Base-by-base conservation (phyloP, 371 early-diverging fungal genomes). In the Aphelidium insulamus region DNA sequence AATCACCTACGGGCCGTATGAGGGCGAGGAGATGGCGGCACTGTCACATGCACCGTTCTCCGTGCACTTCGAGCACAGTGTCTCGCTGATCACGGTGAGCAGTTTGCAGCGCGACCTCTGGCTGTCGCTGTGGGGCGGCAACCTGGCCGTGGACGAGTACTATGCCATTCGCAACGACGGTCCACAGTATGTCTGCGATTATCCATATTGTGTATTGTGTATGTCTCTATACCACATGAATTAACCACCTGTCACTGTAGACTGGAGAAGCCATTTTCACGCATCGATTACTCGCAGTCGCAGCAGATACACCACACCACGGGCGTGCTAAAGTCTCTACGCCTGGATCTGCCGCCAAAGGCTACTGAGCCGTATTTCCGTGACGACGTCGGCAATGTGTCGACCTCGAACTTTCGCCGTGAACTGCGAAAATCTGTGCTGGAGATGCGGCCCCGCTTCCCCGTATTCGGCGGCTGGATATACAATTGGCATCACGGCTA, bases 381-480 rank as follows among this genome's bases (percentile, higher is more conserved):
- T 18, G 97, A 97, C 53, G 77, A 76, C 33, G 79, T 90, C 40
- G 97, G 97, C 22, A 91, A 97, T 50, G 87, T 97, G 17, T 88
- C 91, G 3, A 92, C 97, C 11, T 87, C 92, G 9, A 33, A 53
- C 16, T 48, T 69, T 38, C 35, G 47, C 6, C 26, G 49, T 11
- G 21, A 37, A 59, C 30, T 57, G 77, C 48, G 39, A 46, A 37
- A 44, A 9, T 48, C 67, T 11, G 42, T 74, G 2, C 51, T 95
- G 40, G 60, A 72, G 25, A 52, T 92, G 14, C 44, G 46, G 21
- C 92, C 94, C 16, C 71, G 94, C 17, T 94, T 74, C 54, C 92
- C 94, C 15, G 34, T 97, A 2, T 80, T 71, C 52, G 97, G 97
- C 41, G 87, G 88, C 11, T 92, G 94, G 94, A 72, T 70, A 36